phyloP scores from a whole-genome alignment of 2,329 filamentous ascomycete genomes.

The Aspergillus persii region DNA sequence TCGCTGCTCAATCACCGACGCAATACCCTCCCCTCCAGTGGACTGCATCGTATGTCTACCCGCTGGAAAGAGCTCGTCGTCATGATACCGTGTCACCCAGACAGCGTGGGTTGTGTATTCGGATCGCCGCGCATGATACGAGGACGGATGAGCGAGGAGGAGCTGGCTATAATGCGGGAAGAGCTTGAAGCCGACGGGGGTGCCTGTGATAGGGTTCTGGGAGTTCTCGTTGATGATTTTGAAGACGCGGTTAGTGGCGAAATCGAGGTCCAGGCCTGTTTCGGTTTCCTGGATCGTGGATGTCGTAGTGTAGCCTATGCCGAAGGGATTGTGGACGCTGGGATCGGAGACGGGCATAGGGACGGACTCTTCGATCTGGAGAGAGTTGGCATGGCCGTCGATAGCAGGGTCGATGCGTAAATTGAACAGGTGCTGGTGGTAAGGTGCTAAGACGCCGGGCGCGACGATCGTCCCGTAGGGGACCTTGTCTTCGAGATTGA shows the following conservation, averaged over 20 bases:
- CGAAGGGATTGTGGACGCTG: slow-evolving; percentile 47
- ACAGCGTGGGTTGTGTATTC: slow-evolving; percentile 53
- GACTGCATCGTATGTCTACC: slow-evolving; percentile 54
- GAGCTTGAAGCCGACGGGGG: slow-evolving; percentile 56
- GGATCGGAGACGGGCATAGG: slow-evolving; percentile 52
- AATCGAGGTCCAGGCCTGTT: slow-evolving; percentile 43
- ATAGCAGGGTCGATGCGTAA: slow-evolving; percentile 46
- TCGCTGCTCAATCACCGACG: slow-evolving; percentile 20
- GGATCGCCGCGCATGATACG: slow-evolving; percentile 49
- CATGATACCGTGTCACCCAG: slow-evolving; percentile 52
- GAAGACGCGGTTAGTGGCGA: slow-evolving; percentile 47
- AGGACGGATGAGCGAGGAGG: slow-evolving; percentile 51
- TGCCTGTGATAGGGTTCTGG: slow-evolving; percentile 51
- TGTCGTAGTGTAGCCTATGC: slow-evolving; percentile 48
- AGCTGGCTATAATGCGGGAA: slow-evolving; percentile 54
- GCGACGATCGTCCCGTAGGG: slow-evolving; percentile 42
- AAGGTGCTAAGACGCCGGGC: slow-evolving; percentile 43
- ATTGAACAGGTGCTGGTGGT: slow-evolving; percentile 46
- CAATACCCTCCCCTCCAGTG: slow-evolving; percentile 25
- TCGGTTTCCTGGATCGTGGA: slow-evolving; percentile 44
- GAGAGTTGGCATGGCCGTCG: slow-evolving; percentile 43
- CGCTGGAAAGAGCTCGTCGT: slow-evolving; percentile 49
- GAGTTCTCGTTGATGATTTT: slow-evolving; percentile 55
- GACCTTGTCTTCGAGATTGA: slow-evolving; percentile 32
- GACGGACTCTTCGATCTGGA: slow-evolving; percentile 55